Percentiles rank a stretch among this genome's conserved stretches.
Evolutionary conservation across 768 basidiomycete genomes (phyloP).

Genomic region (Naganishia randhawae): DNA sequence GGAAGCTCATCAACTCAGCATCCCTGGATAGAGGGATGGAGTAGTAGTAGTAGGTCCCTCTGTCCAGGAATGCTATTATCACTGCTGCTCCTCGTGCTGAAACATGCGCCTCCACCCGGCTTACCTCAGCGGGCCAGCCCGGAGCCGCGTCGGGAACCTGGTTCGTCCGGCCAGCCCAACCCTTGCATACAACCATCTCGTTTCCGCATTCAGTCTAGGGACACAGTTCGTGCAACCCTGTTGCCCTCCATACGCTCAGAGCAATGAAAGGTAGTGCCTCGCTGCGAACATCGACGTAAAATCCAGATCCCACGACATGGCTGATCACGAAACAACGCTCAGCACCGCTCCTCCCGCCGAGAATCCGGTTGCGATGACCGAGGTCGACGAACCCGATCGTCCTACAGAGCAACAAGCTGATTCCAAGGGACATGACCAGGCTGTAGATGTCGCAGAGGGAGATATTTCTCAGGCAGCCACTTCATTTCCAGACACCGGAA

Average conservation of each 20-base stretch:
- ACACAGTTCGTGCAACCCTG: too few species aligned
- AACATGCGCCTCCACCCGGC: too few species aligned
- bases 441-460: not conserved
- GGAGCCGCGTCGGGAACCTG: too few species aligned
- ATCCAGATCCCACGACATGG: not conserved
- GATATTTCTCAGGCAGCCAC: not conserved
- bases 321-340: not conserved
- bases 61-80: too few species aligned
- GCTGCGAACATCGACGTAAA: not conserved
- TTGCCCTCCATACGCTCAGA: not conserved
- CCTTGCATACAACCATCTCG: too few species aligned
- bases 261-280: not conserved
- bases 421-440: not conserved
- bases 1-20: too few species aligned
- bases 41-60: too few species aligned
- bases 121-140: too few species aligned
- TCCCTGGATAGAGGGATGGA: too few species aligned
- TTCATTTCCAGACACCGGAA: not conserved
- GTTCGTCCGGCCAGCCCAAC: too few species aligned
- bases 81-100: too few species aligned
- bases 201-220: too few species aligned
- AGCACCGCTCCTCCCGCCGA: not conserved
- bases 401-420: not conserved
- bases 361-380: slow-evolving; percentile 9
- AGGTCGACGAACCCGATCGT: not conserved